These are phyloP conservation scores for Daldinia sp. DNA, from an alignment of 2,329 filamentous ascomycete genomes.

Conservation along the genomic window DNA sequence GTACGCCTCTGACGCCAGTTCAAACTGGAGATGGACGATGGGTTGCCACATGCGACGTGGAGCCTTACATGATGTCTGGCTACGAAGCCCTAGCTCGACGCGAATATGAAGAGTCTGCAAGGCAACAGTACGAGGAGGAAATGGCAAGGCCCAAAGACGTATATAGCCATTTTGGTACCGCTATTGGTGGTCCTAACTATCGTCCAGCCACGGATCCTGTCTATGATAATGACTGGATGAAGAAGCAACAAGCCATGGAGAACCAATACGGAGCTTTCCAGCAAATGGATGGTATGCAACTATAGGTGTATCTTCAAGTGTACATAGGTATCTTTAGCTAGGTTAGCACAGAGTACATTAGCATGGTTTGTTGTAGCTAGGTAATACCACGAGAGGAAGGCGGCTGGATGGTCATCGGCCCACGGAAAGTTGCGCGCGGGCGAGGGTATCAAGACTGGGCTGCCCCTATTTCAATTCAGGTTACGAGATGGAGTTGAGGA, in stretches of 20 bases:
- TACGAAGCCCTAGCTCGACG: conserved; percentile 75
- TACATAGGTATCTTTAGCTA: conserved; percentile 26
- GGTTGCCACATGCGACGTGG: conserved; percentile 60
- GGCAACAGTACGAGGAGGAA: conserved; percentile 46
- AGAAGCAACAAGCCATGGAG: conserved; percentile 68
- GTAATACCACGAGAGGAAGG: conserved; percentile 7
- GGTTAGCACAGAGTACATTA: conserved; percentile 19
- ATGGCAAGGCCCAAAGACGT: conserved; percentile 50
- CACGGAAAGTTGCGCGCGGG: background rate
- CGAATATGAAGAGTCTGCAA: conserved; percentile 65
- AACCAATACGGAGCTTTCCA: conserved; percentile 72
- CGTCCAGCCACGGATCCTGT: conserved; percentile 71
- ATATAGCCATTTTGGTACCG: conserved; percentile 55
- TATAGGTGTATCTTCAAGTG: conserved; percentile 30
- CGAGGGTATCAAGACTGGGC: conserved; percentile 25
- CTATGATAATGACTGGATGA: conserved; percentile 61
- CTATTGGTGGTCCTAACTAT: conserved; percentile 55
- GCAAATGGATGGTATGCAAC: conserved; percentile 50
- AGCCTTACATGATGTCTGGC: conserved; percentile 86
- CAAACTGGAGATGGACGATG: conserved; percentile 64
- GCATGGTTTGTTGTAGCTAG: conserved; percentile 19
- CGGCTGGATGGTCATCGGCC: background rate
- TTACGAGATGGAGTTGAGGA: conserved; percentile 30
- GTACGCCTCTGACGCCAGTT: conserved; percentile 57
- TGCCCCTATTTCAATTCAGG: conserved; percentile 36